These are phyloP conservation scores for Ogataea salicorniae DNA, from an alignment of 805 yeast species.

Conservation along the genomic window DNA sequence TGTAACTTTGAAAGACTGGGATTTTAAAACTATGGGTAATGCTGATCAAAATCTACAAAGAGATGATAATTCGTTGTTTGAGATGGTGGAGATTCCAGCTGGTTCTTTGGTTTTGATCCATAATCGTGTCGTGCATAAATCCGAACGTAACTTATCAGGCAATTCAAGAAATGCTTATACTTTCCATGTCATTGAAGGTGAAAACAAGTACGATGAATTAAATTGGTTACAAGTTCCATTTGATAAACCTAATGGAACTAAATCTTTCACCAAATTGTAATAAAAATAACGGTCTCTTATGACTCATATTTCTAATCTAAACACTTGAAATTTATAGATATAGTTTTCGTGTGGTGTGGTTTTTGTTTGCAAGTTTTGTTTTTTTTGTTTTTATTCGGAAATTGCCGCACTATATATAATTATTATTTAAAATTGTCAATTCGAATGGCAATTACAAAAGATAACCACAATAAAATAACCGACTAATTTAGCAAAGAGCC, in stretches of 20 bases:
- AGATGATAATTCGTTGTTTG: slow-evolving; percentile 38
- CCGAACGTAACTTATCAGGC: slow-evolving; percentile 51
- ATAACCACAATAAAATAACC: no score
- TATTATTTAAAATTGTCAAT: no score
- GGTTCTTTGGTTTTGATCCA: slow-evolving; percentile 70
- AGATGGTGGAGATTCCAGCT: slow-evolving; percentile 56
- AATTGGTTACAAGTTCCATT: slow-evolving; percentile 82
- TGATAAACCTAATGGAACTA: slow-evolving; percentile 44
- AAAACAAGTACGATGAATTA: slow-evolving; percentile 49
- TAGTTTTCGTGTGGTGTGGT: no score
- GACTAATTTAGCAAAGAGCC: no score
- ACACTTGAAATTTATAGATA: no score
- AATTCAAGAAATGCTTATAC: slow-evolving; percentile 72
- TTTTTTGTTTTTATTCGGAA: no score
- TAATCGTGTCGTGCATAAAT: slow-evolving; percentile 66
- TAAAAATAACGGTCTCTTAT: neutral
- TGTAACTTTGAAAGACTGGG: slow-evolving; percentile 16
- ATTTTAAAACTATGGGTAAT: slow-evolving; percentile 17
- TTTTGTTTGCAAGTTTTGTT: no score
- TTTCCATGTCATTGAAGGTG: slow-evolving; percentile 74
- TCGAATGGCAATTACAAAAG: no score
- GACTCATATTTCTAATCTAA: no score
- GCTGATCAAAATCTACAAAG: slow-evolving; percentile 22
- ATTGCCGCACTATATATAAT: no score
- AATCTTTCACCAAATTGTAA: slow-evolving; percentile 48